Percentiles rank a stretch among this genome's conserved stretches.
These are phyloP conservation scores for Starmera dryadoides DNA, from an alignment of 805 yeast genomes.

Conservation along the genomic window DNA sequence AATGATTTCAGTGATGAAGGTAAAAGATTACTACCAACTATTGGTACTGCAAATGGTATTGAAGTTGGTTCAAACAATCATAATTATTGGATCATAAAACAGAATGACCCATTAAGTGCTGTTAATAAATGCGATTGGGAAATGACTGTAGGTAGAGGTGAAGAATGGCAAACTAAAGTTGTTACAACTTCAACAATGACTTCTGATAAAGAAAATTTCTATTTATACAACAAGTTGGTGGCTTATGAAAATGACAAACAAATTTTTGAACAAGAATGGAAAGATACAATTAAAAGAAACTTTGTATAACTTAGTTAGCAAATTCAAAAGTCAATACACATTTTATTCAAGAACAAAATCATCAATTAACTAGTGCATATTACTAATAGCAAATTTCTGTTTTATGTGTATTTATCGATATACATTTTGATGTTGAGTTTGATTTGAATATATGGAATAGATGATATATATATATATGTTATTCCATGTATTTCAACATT, in stretches of 20 bases:
- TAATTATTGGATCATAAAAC: slow-evolving; percentile 30
- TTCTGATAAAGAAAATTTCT: slow-evolving; percentile 25
- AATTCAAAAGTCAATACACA: too few relatives aligned
- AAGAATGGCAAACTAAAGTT: slow-evolving; percentile 29
- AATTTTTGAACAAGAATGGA: slow-evolving; percentile 28
- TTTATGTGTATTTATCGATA: too few relatives aligned
- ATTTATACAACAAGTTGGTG: slow-evolving; percentile 23
- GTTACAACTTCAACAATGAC: slow-evolving; percentile 24
- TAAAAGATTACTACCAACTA: slow-evolving; percentile 22
- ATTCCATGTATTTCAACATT: too few relatives aligned
- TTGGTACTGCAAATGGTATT: slow-evolving; percentile 27
- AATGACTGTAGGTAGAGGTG: slow-evolving; percentile 32
- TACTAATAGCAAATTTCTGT: too few relatives aligned
- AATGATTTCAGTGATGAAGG: slow-evolving; percentile 28
- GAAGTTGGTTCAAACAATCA: slow-evolving; percentile 33
- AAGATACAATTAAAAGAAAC: slow-evolving; percentile 26
- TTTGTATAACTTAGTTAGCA: too few relatives aligned
- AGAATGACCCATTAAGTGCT: slow-evolving; percentile 33
- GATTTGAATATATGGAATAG: too few relatives aligned
- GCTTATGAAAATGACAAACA: slow-evolving; percentile 27
- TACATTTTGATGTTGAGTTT: too few relatives aligned
- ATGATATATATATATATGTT: too few relatives aligned
- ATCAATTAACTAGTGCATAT: too few relatives aligned
- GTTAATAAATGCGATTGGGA: slow-evolving; percentile 32
- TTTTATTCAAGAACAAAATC: too few relatives aligned